These are phyloP conservation scores for Proteromonas lacertae DNA, from an alignment of 352 stramenopile species.

Conservation along the genomic window DNA sequence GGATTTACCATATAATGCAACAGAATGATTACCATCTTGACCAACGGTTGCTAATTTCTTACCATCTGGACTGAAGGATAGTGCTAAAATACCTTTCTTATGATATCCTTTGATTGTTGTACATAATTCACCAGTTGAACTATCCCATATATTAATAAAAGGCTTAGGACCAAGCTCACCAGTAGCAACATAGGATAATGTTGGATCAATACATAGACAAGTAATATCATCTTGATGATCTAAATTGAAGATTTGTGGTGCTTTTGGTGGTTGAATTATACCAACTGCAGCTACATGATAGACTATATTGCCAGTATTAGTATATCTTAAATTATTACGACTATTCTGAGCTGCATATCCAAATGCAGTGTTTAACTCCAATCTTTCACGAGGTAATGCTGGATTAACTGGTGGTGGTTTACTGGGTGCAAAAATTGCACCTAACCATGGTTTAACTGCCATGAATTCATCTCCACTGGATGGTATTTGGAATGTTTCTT, in stretches of 20 bases:
- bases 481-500: too few relatives aligned
- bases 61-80: constrained; percentile 42
- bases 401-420: too few relatives aligned
- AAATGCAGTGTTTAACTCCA: constrained; percentile 6
- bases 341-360: constrained; percentile 8
- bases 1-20: constrained; percentile 11
- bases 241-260: constrained; percentile 5
- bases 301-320: constrained; percentile 19
- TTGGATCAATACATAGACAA: constrained; percentile 12
- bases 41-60: constrained; percentile 34
- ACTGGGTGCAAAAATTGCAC: constrained; percentile 21
- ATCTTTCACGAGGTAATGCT: neutral
- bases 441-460: constrained; percentile 44
- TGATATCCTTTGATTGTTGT: constrained; percentile 12
- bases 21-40: constrained; percentile 19
- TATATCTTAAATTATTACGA: constrained; percentile 6
- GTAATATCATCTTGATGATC: constrained; percentile 36
- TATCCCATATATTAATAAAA: constrained; percentile 14
- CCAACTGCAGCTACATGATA: constrained; percentile 22
- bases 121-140: constrained; percentile 4
- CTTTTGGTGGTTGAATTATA: constrained; percentile 14
- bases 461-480: constrained; percentile 43
- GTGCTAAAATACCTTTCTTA: neutral
- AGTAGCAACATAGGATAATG: too few relatives aligned
- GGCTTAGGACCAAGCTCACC: constrained; percentile 1